phyloP scores from a whole-genome alignment of 805 yeast genomes.

The Tetrapisispora fleetii region DNA sequence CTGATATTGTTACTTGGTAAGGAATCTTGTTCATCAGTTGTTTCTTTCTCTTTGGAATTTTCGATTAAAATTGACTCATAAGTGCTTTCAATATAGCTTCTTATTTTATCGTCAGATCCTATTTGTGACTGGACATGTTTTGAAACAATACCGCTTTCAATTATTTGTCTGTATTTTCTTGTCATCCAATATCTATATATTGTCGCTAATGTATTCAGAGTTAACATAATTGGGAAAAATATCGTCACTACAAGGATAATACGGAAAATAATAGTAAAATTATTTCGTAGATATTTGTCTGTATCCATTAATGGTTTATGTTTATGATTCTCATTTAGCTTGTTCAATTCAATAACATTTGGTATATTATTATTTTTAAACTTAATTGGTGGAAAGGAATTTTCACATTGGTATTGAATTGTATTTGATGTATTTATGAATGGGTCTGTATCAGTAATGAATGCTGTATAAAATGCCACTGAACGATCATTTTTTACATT shows the following conservation, averaged over 20 bases:
- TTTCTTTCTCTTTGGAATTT: conserved; percentile 9
- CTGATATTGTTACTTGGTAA: background rate
- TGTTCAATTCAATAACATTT: conserved; percentile 19
- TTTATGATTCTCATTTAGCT: conserved; percentile 7
- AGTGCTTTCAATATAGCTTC: conserved; percentile 16
- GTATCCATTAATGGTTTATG: background rate
- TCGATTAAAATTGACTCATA: conserved; percentile 17
- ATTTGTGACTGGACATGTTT: conserved; percentile 13
- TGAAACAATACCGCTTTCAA: conserved; percentile 17
- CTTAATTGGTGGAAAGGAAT: conserved; percentile 25
- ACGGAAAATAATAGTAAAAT: background rate
- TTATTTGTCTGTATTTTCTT: conserved; percentile 16
- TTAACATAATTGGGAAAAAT: conserved; percentile 20
- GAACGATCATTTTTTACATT: conserved; percentile 76
- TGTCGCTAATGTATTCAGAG: conserved; percentile 22
- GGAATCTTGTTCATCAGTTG: conserved; percentile 2
- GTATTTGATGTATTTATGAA: conserved; percentile 48
- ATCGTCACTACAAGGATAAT: conserved; percentile 4
- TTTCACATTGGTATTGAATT: conserved; percentile 39
- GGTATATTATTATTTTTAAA: conserved; percentile 16
- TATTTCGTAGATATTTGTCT: background rate
- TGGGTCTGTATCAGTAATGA: conserved; percentile 63
- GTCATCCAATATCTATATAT: conserved; percentile 24
- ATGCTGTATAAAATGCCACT: conserved; percentile 80
- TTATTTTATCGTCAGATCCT: conserved; percentile 18